Evolutionary conservation across 352 stramenopile species (phyloP).

Genomic region (Phytopythium boreale): DNA sequence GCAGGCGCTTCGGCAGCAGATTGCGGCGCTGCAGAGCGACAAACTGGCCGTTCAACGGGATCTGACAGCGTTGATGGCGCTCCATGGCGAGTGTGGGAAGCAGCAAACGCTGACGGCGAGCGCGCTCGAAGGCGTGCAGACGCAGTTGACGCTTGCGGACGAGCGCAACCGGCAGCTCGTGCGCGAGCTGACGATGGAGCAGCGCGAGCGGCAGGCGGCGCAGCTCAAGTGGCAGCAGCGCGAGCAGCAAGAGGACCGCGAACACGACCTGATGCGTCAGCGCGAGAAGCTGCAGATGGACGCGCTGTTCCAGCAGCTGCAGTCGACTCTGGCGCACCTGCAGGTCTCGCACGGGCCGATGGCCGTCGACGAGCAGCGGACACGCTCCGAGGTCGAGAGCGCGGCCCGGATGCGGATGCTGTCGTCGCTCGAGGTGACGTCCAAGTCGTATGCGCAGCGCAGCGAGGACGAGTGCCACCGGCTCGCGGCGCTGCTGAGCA

Average conservation of each 20-base stretch:
- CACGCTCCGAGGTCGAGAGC: slow-evolving; percentile 41
- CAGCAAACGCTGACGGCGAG: slow-evolving; percentile 22
- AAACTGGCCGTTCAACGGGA: slow-evolving; percentile 10
- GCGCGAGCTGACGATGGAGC: slow-evolving; percentile 21
- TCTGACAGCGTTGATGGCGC: slow-evolving; percentile 13
- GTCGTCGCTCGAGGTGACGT: slow-evolving; percentile 54
- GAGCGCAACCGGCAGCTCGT: slow-evolving; percentile 27
- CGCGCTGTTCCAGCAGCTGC: slow-evolving; percentile 45
- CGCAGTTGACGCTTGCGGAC: slow-evolving; percentile 22
- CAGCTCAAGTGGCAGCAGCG: slow-evolving; percentile 26
- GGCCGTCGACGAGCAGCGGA: slow-evolving; percentile 30
- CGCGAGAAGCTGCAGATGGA: slow-evolving; percentile 47
- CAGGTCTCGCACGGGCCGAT: slow-evolving; percentile 39
- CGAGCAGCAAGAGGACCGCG: slow-evolving; percentile 37
- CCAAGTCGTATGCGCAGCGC: slow-evolving; percentile 43
- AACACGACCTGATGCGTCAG: slow-evolving; percentile 28
- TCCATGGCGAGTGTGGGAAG: slow-evolving; percentile 24
- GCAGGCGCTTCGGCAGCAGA: slow-evolving; percentile 16
- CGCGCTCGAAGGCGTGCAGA: slow-evolving; percentile 24
- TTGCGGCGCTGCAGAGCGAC: slow-evolving; percentile 13
- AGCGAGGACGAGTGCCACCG: slow-evolving; percentile 62
- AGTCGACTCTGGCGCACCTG: slow-evolving; percentile 46
- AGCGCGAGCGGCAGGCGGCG: slow-evolving; percentile 23
- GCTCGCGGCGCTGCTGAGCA: slow-evolving; percentile 41
- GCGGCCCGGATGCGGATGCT: slow-evolving; percentile 60